Evolutionary conservation across 768 basidiomycete genomes (phyloP).

Genomic region (Obba rivulosa): DNA sequence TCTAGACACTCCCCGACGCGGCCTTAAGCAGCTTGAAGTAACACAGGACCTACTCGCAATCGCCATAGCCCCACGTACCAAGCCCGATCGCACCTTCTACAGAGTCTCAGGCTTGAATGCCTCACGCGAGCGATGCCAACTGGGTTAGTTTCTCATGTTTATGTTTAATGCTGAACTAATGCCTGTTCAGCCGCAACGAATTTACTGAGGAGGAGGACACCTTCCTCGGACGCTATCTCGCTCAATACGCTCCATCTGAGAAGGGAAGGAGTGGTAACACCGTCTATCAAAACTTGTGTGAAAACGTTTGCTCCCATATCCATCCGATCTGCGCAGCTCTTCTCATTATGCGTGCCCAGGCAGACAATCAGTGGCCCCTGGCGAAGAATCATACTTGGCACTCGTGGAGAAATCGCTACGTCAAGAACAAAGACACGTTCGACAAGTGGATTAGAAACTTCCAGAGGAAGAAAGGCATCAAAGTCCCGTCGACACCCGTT

Average conservation of each 20-base stretch:
- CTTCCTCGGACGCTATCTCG: slow-evolving; percentile 17
- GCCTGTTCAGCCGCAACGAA: not conserved
- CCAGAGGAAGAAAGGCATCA: slow-evolving; percentile 3
- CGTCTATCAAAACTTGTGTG: slow-evolving; percentile 16
- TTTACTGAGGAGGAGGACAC: slow-evolving; percentile 14
- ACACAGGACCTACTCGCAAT: no score
- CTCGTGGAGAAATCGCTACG: slow-evolving; percentile 24
- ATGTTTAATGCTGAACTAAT: not conserved
- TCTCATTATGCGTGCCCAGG: not conserved
- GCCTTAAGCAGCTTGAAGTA: no score
- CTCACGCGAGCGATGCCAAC: not conserved
- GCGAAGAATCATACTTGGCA: slow-evolving; percentile 19
- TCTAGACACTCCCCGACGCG: no score
- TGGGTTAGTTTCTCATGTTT: not conserved
- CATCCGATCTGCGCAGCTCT: not conserved
- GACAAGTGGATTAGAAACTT: slow-evolving; percentile 11
- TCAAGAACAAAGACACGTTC: slow-evolving; percentile 12
- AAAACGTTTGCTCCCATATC: slow-evolving; percentile 12
- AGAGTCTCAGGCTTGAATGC: no score
- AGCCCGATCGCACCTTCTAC: no score
- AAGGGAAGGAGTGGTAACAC: slow-evolving; percentile 13
- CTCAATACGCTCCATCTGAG: slow-evolving; percentile 13
- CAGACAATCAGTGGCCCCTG: slow-evolving; percentile 13
- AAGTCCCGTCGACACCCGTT: not conserved
- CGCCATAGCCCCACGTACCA: no score